phyloP scores from a whole-genome alignment of 768 basidiomycete species.

The Lyophyllum decastes region DNA sequence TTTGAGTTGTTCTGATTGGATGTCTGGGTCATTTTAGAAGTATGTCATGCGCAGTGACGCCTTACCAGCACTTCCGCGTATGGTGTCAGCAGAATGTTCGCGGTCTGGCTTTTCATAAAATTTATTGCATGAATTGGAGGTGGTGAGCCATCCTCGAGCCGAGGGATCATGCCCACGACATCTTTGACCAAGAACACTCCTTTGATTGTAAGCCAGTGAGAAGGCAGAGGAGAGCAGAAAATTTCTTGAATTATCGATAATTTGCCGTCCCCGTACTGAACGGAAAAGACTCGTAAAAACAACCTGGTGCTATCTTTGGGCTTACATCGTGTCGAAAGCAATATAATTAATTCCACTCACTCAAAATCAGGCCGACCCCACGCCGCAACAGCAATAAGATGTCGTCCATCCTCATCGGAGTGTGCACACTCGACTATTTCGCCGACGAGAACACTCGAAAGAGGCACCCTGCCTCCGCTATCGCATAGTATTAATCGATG shows the following conservation, averaged over 20 bases:
- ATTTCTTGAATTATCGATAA: background rate
- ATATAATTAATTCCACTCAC: background rate
- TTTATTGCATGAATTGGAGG: slow-evolving; percentile 3
- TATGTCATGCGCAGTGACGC: background rate
- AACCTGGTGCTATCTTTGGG: background rate
- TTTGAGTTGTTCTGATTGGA: background rate
- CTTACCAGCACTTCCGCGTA: slow-evolving; percentile 1
- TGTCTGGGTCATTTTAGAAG: background rate
- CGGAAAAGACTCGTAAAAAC: background rate
- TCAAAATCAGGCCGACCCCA: background rate
- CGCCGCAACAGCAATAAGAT: slow-evolving; percentile 3
- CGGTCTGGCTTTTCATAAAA: background rate
- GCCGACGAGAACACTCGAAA: background rate
- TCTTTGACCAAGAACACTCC: slow-evolving; percentile 8
- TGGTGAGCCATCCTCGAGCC: background rate
- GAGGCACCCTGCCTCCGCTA: slow-evolving; percentile 1
- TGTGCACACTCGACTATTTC: background rate
- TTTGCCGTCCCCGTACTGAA: background rate
- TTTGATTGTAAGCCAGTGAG: background rate
- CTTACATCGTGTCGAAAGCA: background rate
- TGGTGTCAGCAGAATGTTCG: background rate
- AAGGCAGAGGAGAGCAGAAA: background rate
- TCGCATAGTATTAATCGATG: slow-evolving; percentile 1
- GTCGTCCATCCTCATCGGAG: slow-evolving; percentile 5
- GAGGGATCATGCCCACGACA: slow-evolving; percentile 6